Conservation (phyloP, 1,284 basidiomycete genomes). For the Trichosporon asahii region DNA sequence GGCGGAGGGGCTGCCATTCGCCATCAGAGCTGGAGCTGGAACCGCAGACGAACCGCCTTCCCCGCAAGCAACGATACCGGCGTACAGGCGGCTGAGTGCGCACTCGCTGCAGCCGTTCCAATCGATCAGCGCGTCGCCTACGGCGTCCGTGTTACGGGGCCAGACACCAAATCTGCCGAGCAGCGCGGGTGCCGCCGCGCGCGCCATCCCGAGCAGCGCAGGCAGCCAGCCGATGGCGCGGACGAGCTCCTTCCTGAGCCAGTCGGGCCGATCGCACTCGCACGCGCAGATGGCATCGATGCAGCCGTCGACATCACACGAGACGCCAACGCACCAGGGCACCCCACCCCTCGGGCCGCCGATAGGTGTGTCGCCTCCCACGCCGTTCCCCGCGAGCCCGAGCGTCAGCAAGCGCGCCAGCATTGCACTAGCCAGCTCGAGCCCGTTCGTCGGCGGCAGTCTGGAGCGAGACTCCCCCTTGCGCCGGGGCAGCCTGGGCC, state of each 20-base stretch:
- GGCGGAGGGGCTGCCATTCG: slow-evolving; percentile 47
- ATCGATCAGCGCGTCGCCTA: slow-evolving; percentile 39
- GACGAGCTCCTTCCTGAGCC: slow-evolving; percentile 47
- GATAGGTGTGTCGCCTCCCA: not conserved
- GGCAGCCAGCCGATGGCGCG: slow-evolving; percentile 19
- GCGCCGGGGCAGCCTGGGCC: slow-evolving; percentile 12
- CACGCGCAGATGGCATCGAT: slow-evolving; percentile 48
- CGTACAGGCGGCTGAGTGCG: slow-evolving; percentile 43
- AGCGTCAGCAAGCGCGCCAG: slow-evolving; percentile 43
- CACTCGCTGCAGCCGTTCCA: slow-evolving; percentile 46
- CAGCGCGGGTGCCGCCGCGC: not conserved
- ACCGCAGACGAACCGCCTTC: not conserved
- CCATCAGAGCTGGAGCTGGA: slow-evolving; percentile 14
- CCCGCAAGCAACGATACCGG: slow-evolving; percentile 5
- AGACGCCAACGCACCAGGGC: not conserved
- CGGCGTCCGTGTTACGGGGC: slow-evolving; percentile 38
- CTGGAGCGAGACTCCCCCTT: slow-evolving; percentile 30
- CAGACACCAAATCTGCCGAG: slow-evolving; percentile 3
- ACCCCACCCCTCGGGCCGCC: not conserved
- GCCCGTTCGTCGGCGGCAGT: slow-evolving; percentile 42
- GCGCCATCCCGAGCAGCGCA: slow-evolving; percentile 14
- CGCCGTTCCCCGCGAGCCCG: slow-evolving; percentile 33
- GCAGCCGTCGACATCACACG: slow-evolving; percentile 16
- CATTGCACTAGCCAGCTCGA: slow-evolving; percentile 30
- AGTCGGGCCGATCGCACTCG: slow-evolving; percentile 49